These are phyloP conservation scores for Ormosia emarginata DNA, from an alignment of 306 rosid genomes.

Conservation along the genomic window DNA sequence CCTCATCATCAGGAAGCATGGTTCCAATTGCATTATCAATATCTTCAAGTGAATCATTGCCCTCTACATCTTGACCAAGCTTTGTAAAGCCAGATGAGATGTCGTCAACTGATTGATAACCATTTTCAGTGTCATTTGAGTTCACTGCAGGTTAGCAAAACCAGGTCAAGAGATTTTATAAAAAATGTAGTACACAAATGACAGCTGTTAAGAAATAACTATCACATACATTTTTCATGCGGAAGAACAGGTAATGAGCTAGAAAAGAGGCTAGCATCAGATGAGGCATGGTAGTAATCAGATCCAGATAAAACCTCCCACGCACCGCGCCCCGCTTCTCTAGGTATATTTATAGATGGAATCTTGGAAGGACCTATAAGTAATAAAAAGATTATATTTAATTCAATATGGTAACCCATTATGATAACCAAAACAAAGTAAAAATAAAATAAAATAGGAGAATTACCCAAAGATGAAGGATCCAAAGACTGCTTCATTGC, in stretches of 20 bases:
- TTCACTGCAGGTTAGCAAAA: constrained; percentile 56
- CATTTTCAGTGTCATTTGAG: constrained; percentile 48
- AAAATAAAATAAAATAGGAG: not conserved
- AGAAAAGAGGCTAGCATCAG: constrained; percentile 76
- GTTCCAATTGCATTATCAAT: constrained; percentile 45
- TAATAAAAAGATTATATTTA: not conserved
- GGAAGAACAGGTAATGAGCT: constrained; percentile 82
- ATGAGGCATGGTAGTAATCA: constrained; percentile 51
- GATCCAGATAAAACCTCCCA: constrained; percentile 58
- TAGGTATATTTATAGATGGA: constrained; percentile 44
- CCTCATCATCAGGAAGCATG: constrained; percentile 77
- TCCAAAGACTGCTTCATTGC: constrained; percentile 63
- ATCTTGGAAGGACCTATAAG: constrained; percentile 50
- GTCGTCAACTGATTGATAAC: constrained; percentile 50
- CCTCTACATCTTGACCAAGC: constrained; percentile 39
- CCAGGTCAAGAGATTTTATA: constrained; percentile 10
- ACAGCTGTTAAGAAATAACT: constrained; percentile 5
- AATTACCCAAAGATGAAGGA: constrained; percentile 51
- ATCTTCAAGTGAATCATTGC: constrained; percentile 48
- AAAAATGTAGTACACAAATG: not conserved
- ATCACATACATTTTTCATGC: constrained; percentile 59
- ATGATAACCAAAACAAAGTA: constrained; percentile 3
- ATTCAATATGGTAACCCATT: constrained; percentile 1
- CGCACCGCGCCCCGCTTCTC: constrained; percentile 33
- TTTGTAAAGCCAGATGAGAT: constrained; percentile 46